Base-by-base conservation (phyloP, 805 yeast species). In the Vanderwaltozyma yarrowii region DNA sequence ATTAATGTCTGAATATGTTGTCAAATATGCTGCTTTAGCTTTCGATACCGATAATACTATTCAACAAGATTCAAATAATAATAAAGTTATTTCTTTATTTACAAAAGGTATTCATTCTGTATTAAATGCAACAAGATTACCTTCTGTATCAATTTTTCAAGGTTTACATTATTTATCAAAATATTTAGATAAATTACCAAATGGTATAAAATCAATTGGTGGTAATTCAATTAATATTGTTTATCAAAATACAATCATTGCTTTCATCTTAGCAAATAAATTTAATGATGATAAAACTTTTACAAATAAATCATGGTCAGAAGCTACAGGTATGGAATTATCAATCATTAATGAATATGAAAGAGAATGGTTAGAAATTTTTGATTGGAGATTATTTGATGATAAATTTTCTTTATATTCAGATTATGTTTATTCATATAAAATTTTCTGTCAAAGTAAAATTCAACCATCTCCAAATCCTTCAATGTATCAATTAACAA, bases 251-350 rank as follows among this genome's bases (percentile, higher is more conserved):
- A 56, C 86, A 30, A 76, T 80, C 31, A 69, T 81, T 16, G 71
- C 94, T 3, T 69, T 89, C 32, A 74, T 89, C 27, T 66, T 89
- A 44, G 94, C 96, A 33, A 89, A 89, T 66, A 89, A 89, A 64
- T 85, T 86, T 60, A 86, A 88, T 57, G 97, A 89, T 62, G 98
- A 89, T 65, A 87, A 89, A 64, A 89, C 96, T 21, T 89, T 89
- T 57, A 86, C 95, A 43, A 89, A 89, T 64, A 79, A 78, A 53
- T 85, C 96, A 7, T 89, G 98, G 98, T 74, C 86, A 30, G 87
- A 86, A 44, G 97, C 96, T n/a, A 83, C 96, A 5, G 94, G 94
- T 15, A 70, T 89, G 45, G 61, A 74, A 6, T 67, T 84, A 34
- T 53, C 54, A 2, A 61, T 70, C 26, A 69, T 89, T 45, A 86